A percentile compares a stretch with the other conserved stretches of the same genome.
Evolutionary conservation across 306 rosid genomes (phyloP).

Genomic region (Abrus pulchellus): DNA sequence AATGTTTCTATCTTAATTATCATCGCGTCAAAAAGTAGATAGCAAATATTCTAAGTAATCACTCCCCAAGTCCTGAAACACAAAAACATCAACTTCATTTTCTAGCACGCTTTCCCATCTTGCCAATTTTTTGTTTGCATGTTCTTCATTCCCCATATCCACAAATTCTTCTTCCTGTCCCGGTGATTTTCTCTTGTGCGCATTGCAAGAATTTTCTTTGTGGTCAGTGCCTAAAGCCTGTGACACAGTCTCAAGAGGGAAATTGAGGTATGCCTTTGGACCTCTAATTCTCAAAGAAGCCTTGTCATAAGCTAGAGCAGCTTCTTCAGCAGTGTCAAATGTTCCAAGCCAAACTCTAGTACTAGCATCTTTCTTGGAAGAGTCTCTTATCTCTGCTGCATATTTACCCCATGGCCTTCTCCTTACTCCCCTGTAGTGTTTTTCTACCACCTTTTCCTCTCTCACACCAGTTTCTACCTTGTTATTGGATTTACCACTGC

Average conservation of each 20-base stretch:
- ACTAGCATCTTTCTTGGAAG: conserved; percentile 65
- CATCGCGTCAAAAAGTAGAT: conserved; percentile 54
- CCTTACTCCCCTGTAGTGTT: conserved; percentile 77
- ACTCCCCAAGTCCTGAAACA: conserved; percentile 75
- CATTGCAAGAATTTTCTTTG: background rate
- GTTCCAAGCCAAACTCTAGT: conserved; percentile 82
- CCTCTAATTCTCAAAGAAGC: conserved; percentile 80
- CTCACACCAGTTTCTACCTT: background rate
- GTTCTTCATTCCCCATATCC: conserved; percentile 44
- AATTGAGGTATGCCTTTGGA: conserved; percentile 67
- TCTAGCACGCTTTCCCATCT: conserved; percentile 40
- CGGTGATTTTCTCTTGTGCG: conserved; percentile 42
- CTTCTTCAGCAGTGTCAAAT: conserved; percentile 73
- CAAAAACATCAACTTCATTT: conserved; percentile 60
- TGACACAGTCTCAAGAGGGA: conserved; percentile 63
- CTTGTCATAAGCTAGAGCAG: conserved; percentile 82
- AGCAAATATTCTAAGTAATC: conserved; percentile 71
- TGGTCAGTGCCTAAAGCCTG: conserved; percentile 52
- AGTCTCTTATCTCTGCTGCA: conserved; percentile 79
- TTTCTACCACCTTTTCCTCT: conserved; percentile 41
- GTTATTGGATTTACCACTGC: background rate
- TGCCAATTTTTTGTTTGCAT: conserved; percentile 49
- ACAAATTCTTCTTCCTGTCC: conserved; percentile 55
- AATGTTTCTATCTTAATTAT: background rate
- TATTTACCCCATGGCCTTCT: conserved; percentile 84